These are phyloP conservation scores for Gaeumannomyces tritici DNA, from an alignment of 2,329 filamentous ascomycete genomes.

Conservation along the genomic window DNA sequence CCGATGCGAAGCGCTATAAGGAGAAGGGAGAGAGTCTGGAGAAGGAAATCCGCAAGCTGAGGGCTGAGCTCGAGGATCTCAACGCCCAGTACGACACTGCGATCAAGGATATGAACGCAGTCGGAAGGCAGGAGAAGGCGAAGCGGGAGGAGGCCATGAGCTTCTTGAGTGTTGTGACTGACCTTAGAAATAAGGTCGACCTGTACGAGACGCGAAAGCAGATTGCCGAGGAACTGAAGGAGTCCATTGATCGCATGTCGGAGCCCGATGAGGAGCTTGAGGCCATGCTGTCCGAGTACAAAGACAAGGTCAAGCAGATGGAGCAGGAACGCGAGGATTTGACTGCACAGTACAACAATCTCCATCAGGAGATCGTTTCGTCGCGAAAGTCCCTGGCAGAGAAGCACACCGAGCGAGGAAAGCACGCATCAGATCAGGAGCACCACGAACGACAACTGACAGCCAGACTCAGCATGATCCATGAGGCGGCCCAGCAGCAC, in stretches of 20 bases:
- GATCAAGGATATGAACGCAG: conserved; percentile 46
- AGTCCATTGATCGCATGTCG: conserved; percentile 64
- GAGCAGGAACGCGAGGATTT: conserved; percentile 53
- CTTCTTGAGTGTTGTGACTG: conserved; percentile 64
- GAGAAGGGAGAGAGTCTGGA: conserved; percentile 68
- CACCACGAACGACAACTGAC: conserved; percentile 74
- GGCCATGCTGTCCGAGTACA: conserved; percentile 64
- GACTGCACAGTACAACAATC: conserved; percentile 53
- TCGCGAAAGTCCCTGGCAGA: conserved; percentile 36
- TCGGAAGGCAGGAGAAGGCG: conserved; percentile 41
- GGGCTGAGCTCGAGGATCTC: conserved; percentile 55
- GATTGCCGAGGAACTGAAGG: conserved; percentile 59
- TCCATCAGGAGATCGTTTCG: conserved; percentile 40
- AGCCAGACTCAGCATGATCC: conserved; percentile 63
- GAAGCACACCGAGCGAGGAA: conserved; percentile 60
- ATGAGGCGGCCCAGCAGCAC: conserved; percentile 65
- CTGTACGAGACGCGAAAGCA: conserved; percentile 62
- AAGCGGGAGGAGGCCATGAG: conserved; percentile 65
- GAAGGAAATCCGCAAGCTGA: conserved; percentile 54
- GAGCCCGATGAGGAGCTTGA: conserved; percentile 72
- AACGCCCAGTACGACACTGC: conserved; percentile 30
- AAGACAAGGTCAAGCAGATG: conserved; percentile 60
- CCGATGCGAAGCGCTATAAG: conserved; percentile 55
- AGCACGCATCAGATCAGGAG: conserved; percentile 75
- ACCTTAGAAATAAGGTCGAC: conserved; percentile 67